Evolutionary conservation across 2,329 filamentous ascomycete species (phyloP), one percentile per base, ranked within the genome.

Genomic region (Aureobasidium sp.): DNA sequence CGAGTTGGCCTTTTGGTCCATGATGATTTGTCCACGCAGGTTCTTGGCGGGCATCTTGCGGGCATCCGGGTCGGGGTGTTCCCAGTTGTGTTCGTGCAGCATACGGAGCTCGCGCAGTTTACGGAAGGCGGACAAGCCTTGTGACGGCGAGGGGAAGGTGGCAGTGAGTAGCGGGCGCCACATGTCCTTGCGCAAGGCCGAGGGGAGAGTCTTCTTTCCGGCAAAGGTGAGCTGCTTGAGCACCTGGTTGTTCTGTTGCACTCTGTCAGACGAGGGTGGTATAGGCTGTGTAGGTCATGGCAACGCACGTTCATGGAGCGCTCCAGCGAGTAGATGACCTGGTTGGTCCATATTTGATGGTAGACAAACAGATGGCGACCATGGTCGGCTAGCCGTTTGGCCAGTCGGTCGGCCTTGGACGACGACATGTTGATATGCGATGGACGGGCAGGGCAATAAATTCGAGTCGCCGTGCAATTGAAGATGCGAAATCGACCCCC

Each of bases 1-100:
- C 45, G 76, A 78, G 60, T 83, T 85, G n/a, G 81, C 82, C 69
- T 82, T 84, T 69, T 86, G 84, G 67, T 86, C 75, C 82, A 85
- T 85, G 46, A 86, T 74, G 46, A 74, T 74, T 68, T 66, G 78
- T 72, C 43, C 78, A 64, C 61, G 73, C 69, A 27, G 75, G 74
- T 61, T 77, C 70, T 65, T 77, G 4, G 29, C 40, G 49, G 47
- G 47, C 29, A 46, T 10, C 21, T 51, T 51, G 27, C 31, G n/a
- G 38, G 46, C 46, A 2, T 53, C 11, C 64, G 63, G 17, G 65
- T 35, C 35, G 19, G 25, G 45, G 7, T 70, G 65, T 67, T 74
- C 78, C 77, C 72, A 84, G 27, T 75, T 70, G 33, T 81, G 70
- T 67, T 86, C 83, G 67, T 84, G 81, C 61, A 84, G 77, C 65